A percentile compares a stretch with the other conserved stretches of the same genome.
Conservation (phyloP, 352 stramenopile genomes). For the Phytopythium delawarense region DNA sequence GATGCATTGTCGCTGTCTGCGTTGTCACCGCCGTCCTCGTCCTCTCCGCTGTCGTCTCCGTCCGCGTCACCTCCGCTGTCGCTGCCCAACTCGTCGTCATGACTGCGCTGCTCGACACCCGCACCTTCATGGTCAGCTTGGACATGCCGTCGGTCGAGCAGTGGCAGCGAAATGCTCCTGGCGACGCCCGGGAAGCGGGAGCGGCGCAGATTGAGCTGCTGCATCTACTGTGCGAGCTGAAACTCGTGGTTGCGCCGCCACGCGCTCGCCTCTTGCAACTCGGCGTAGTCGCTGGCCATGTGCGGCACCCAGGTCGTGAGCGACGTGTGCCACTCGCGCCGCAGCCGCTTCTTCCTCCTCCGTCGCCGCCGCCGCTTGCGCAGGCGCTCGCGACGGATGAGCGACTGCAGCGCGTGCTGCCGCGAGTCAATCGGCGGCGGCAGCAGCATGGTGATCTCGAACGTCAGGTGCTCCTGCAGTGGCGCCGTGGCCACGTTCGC, state of each 20-base stretch:
- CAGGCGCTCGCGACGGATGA: slow-evolving; percentile 37
- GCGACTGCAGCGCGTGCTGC: slow-evolving; percentile 47
- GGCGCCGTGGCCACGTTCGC: slow-evolving; percentile 12
- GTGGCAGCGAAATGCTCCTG: slow-evolving; percentile 3
- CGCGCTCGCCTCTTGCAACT: slow-evolving; percentile 3
- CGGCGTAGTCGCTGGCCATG: slow-evolving; percentile 11
- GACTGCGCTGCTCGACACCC: not conserved
- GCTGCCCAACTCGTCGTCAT: not conserved
- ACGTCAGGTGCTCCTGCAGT: slow-evolving; percentile 47
- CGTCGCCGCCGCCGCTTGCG: slow-evolving; percentile 21
- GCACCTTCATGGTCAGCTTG: not conserved
- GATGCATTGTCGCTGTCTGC: not conserved
- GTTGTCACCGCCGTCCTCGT: not conserved
- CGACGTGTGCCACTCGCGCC: slow-evolving; percentile 30
- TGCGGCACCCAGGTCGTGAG: slow-evolving; percentile 31
- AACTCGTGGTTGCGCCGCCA: not conserved
- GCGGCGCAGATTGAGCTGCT: not conserved
- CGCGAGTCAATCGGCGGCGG: slow-evolving; percentile 40
- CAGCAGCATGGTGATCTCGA: slow-evolving; percentile 62
- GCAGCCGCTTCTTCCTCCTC: slow-evolving; percentile 10
- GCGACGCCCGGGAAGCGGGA: no score
- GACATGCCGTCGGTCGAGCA: not conserved
- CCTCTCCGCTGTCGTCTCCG: slow-evolving; percentile 8
- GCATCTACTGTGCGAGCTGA: slow-evolving; percentile 6
- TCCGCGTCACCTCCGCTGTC: slow-evolving; percentile 5